Percentiles rank a stretch among this genome's conserved stretches.
Evolutionary conservation across 345 rosid species (phyloP).

Genomic region (Syzygium aqueum): DNA sequence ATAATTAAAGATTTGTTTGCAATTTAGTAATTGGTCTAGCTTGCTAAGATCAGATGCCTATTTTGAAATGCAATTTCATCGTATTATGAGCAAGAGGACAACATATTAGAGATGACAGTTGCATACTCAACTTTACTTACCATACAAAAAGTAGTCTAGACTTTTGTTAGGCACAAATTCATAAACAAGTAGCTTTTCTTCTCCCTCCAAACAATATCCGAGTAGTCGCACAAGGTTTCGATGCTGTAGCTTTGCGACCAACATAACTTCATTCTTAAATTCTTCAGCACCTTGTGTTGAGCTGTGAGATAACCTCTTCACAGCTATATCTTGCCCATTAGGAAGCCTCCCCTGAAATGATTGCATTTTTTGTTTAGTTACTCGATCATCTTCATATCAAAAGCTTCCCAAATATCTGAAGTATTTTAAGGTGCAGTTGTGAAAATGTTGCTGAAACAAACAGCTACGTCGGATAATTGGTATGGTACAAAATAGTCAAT

Average conservation of each 20-base stretch:
- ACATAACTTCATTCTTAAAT: background rate
- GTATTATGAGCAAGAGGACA: background rate
- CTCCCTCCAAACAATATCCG: background rate
- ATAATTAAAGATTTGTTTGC: background rate
- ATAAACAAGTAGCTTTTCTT: background rate
- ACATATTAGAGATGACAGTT: background rate
- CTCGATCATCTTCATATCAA: too few relatives aligned
- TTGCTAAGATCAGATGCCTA: background rate
- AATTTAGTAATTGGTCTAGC: background rate
- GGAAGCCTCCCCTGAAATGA: conserved; percentile 19
- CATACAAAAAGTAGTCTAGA: background rate
- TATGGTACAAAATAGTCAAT: too few relatives aligned
- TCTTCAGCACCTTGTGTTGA: conserved; percentile 26
- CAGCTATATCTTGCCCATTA: conserved; percentile 28
- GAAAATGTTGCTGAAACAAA: too few relatives aligned
- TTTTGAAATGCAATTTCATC: background rate
- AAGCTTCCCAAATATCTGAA: too few relatives aligned
- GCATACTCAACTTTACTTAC: background rate
- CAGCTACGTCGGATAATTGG: too few relatives aligned
- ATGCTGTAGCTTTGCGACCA: background rate
- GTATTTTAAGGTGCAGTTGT: too few relatives aligned
- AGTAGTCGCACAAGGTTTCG: background rate
- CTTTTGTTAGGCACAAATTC: background rate
- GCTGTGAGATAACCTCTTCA: conserved; percentile 24
- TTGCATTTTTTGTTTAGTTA: too few relatives aligned